Evolutionary conservation across 2,329 filamentous ascomycete genomes (phyloP).

Genomic region (Tetracladium maxilliforme): DNA sequence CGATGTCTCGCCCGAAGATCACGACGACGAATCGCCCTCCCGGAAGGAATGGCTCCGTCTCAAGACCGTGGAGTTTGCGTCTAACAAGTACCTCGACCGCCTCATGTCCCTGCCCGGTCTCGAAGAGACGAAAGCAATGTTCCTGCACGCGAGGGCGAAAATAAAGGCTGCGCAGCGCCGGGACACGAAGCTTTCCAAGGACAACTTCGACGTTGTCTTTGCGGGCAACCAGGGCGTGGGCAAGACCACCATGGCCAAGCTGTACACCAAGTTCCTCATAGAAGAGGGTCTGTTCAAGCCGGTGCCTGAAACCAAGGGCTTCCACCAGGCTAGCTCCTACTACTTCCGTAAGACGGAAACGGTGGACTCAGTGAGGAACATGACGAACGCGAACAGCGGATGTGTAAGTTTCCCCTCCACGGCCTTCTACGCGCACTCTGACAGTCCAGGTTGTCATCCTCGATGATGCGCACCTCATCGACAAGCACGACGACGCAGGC

Average conservation of each 20-base stretch:
- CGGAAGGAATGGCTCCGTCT: slow-evolving; percentile 44
- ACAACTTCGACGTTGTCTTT: slow-evolving; percentile 47
- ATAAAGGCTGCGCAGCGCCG: slow-evolving; percentile 48
- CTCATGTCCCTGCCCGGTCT: slow-evolving; percentile 61
- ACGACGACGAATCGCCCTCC: slow-evolving; percentile 15
- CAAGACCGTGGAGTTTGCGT: slow-evolving; percentile 34
- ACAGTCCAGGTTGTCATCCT: too few relatives aligned
- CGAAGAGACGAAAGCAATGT: slow-evolving; percentile 49
- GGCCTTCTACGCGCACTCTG: too few relatives aligned
- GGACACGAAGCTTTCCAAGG: slow-evolving; percentile 31
- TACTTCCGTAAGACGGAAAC: slow-evolving; percentile 48
- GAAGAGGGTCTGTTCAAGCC: too few relatives aligned
- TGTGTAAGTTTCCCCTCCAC: too few relatives aligned
- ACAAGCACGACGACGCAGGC: slow-evolving; percentile 44
- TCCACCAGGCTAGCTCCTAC: slow-evolving; percentile 47
- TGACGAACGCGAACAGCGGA: slow-evolving; percentile 48
- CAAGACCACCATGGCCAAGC: slow-evolving; percentile 56
- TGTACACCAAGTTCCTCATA: slow-evolving; percentile 58
- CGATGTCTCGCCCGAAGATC: too few relatives aligned
- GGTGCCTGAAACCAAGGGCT: too few relatives aligned
- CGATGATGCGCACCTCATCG: slow-evolving; percentile 60
- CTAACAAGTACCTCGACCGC: slow-evolving; percentile 39
- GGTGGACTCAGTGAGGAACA: slow-evolving; percentile 39
- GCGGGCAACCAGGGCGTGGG: slow-evolving; percentile 67
- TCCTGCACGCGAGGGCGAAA: slow-evolving; percentile 46